Base-by-base conservation (phyloP, 495 filamentous ascomycete genomes). In the Poronia punctata region DNA sequence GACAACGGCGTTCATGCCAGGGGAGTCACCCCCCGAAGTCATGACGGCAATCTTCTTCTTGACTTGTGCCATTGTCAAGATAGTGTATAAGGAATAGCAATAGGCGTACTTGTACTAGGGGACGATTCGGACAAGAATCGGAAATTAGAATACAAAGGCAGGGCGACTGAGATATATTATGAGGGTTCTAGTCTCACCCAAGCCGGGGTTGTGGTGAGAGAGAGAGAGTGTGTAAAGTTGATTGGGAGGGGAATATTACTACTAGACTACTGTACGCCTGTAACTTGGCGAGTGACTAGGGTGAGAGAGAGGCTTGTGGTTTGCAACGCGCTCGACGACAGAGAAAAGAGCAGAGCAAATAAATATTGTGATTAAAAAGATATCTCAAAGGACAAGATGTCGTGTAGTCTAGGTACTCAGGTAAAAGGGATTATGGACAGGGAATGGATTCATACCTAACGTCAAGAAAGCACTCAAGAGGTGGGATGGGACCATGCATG, bases 21-120 rank as follows among this genome's bases (percentile, higher is more conserved):
- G 92, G 26, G 90, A 87, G 71, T 99, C 93, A 52, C 93, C 93
- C 48, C 93, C 93, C 46, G 84, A 92, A 46, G 93, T 99, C 82
- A 99, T 86, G 45, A 97, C 82, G 34, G 78, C 93, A 55, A 99
- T 93, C 49, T 82, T 79, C 68, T 90, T 88, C 58, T 79, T 82
- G 45, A 48, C 46, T 11, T 53, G 28, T 21, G 59, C 52, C 68
- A 69, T 71, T 19, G 38, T 60, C 38, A 32, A 14, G 16, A 31
- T 23, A 25, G 15, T 41, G 18, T 34, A 34, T 35, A 36, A 17
- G 6, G 25, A 24, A 6, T 15, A 14, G 25, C 14, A 26, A 19
- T 3, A 4, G 14, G 17, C 27, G 10, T 20, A 11, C 29, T 9
- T 7, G 7, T 20, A 33, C n/a, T n/a, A n/a, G n/a, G n/a, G n/a